Evolutionary conservation across 1,284 basidiomycete genomes (phyloP), one percentile per base, ranked within the genome.

Genomic region (Ustilago cynodontis): DNA sequence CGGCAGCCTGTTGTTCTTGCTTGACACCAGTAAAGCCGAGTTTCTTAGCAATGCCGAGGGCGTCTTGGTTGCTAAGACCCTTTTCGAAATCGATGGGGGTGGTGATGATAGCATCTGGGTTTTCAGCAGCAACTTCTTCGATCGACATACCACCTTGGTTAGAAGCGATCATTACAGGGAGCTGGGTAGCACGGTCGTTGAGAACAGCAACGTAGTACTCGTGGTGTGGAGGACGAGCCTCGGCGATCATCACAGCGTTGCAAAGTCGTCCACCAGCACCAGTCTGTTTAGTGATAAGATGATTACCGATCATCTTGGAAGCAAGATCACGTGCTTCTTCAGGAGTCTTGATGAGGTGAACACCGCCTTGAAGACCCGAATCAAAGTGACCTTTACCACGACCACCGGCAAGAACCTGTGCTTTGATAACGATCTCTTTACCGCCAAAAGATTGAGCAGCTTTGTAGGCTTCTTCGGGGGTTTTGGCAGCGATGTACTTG

Each of bases 241-340:
- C 95, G 18, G 97, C 97, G 65, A 99, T 90, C 97, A 99, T 99
- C 84, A 99, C 95, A 78, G 96, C 92, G 84, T 98, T 99, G 89
- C 97, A 99, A 80, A 95, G 87, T 74, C 95, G 92, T 62, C 97
- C 97, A 60, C 86, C 92, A 66, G 93, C 93, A 80, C 97, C 97
- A 24, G 97, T 99, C 88, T 99, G 97, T 88, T 99, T 99, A 76
- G 97, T 99, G 89, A 99, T 98, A 82, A 99, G 91, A 78, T 93
- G 94, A 74, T 93, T 89, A 63, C 95, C 95, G 72, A 99, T 91
- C 97, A 99, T 99, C 88, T 96, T 92, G 79, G 88, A 87, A 20
- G 97, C 96, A 80, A 91, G 90, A 60, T 96, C 93, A 86, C 91
- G 90, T 45, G 95, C 97, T 87, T 98, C 91, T 77, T 93, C 91